phyloP scores from a whole-genome alignment of 306 rosid species.

The Corylus heterophylla region DNA sequence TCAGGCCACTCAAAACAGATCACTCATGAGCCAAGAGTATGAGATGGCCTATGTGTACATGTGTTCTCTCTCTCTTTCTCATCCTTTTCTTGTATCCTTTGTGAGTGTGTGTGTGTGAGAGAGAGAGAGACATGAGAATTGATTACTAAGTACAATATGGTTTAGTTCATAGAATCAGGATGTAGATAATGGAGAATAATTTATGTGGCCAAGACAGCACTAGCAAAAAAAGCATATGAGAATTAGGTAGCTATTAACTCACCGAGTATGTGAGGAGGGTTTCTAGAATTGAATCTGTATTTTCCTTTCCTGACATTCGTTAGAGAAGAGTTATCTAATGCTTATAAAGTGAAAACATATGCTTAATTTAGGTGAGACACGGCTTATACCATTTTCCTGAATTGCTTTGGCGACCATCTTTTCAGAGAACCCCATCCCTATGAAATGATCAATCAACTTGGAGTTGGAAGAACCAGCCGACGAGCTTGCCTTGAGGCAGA shows the following conservation, averaged over 20 bases:
- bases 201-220: constrained; percentile 11
- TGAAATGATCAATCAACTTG: constrained; percentile 63
- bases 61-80: neutral
- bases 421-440: constrained; percentile 76
- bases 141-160: neutral
- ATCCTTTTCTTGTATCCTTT: too few species aligned
- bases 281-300: constrained; percentile 61
- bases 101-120: neutral
- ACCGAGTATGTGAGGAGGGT: constrained; percentile 76
- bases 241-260: constrained; percentile 42
- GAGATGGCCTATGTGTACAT: neutral
- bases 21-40: neutral
- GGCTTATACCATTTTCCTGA: constrained; percentile 66
- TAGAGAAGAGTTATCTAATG: constrained; percentile 30
- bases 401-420: constrained; percentile 76
- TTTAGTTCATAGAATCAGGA: constrained; percentile 9
- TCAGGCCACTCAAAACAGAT: neutral
- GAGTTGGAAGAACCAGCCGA: constrained; percentile 62
- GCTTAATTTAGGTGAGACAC: constrained; percentile 25
- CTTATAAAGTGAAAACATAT: constrained; percentile 8
- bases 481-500: constrained; percentile 57
- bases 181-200: constrained; percentile 10
- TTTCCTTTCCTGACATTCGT: constrained; percentile 76
- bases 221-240: constrained; percentile 16
- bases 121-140: neutral